Percentiles rank a stretch among this genome's conserved stretches.
Conservation (phyloP, 768 basidiomycete genomes). For the Galerina marginata region DNA sequence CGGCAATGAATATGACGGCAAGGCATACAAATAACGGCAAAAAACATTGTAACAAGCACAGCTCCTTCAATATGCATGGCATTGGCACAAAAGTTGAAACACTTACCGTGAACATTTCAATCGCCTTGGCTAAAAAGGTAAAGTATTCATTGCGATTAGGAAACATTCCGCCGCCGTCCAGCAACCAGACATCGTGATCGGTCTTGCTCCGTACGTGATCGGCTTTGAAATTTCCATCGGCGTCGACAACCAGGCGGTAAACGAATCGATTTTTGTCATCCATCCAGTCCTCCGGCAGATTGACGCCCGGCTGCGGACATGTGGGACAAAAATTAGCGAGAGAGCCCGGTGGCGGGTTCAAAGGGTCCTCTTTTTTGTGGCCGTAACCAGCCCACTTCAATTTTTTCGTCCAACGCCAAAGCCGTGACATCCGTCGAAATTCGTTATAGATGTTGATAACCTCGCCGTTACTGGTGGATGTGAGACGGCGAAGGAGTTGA, state of each 20-base stretch:
- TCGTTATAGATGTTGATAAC: neutral
- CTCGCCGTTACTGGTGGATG: too few species aligned
- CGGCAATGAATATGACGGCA: too few species aligned
- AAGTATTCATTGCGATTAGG: conserved; percentile 12
- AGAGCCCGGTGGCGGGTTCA: neutral
- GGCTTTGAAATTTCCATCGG: conserved; percentile 29
- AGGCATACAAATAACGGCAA: too few species aligned
- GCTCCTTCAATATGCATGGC: too few species aligned
- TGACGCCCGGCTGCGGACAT: conserved; percentile 32
- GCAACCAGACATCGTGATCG: conserved; percentile 21
- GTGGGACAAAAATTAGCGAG: conserved; percentile 25
- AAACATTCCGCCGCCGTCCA: conserved; percentile 22
- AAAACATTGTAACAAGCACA: too few species aligned
- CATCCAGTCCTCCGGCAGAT: conserved; percentile 27
- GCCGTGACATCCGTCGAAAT: neutral
- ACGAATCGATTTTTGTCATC: conserved; percentile 8
- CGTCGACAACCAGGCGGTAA: neutral
- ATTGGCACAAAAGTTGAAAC: neutral
- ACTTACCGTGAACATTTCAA: conserved; percentile 19
- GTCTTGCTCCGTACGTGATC: conserved; percentile 18
- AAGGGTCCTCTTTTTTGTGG: neutral
- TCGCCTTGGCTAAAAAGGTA: conserved; percentile 10
- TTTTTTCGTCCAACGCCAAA: conserved; percentile 9
- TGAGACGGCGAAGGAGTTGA: too few species aligned
- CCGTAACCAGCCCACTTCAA: conserved; percentile 18